Evolutionary conservation across 2,329 filamentous ascomycete genomes (phyloP).

Genomic region (Fusarium caatingaense): DNA sequence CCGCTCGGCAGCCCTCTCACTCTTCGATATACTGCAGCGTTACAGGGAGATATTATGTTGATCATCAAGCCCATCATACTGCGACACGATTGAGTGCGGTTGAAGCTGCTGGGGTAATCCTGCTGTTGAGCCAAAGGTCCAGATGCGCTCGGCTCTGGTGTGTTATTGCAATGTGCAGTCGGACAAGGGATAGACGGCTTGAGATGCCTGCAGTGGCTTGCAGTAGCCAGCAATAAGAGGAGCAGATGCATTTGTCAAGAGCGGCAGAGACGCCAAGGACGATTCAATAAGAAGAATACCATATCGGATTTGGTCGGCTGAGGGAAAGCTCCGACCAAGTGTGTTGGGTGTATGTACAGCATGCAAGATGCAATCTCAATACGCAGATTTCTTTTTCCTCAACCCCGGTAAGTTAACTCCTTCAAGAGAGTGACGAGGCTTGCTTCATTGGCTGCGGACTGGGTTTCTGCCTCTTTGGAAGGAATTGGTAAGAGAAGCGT

Average conservation of each 20-base stretch:
- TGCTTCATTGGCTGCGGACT: not conserved
- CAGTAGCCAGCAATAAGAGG: conserved; percentile 26
- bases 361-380: conserved; percentile 35
- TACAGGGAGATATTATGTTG: conserved; percentile 8
- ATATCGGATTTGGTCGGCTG: conserved; percentile 32
- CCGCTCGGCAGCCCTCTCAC: conserved; percentile 12
- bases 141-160: not conserved
- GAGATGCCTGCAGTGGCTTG: conserved; percentile 38
- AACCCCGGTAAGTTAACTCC: not conserved
- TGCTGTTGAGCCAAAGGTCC: not conserved
- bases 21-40: not conserved
- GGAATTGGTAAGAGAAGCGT: conserved; percentile 20
- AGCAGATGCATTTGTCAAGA: conserved; percentile 6
- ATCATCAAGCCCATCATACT: conserved; percentile 17
- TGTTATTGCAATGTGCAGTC: conserved; percentile 15
- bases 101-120: not conserved
- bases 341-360: not conserved
- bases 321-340: conserved; percentile 19
- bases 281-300: not conserved
- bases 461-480: not conserved
- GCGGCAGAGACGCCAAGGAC: not conserved
- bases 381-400: conserved; percentile 27
- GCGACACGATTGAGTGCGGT: not conserved
- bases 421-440: not conserved
- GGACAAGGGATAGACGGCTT: conserved; percentile 22